Base-by-base conservation (phyloP, 345 rosid species). In the Orychophragmus violaceus region DNA sequence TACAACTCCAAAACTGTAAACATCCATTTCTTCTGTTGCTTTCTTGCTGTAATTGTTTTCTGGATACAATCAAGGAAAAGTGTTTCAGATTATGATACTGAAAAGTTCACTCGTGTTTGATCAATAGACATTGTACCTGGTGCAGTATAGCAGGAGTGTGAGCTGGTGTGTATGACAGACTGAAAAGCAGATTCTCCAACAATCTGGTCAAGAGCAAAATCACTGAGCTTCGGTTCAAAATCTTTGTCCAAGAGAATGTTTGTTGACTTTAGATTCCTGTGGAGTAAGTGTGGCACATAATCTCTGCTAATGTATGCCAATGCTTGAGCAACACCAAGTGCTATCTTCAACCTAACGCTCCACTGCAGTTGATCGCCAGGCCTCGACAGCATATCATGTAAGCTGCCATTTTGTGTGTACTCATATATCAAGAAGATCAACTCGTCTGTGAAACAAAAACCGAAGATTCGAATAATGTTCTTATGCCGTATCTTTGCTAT, bases 1-100 rank as follows among this genome's bases (percentile, higher is more conserved):
- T 73, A 89, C 87, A 18, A 92, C 91, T 24, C 98, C 98, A 27
- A 80, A 89, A 81, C 96, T 82, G 83, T 93, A 89, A 33, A 88
- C 91, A 68, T 93, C 97, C 88, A 82, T 82, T 64, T 86, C 84
- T 69, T 87, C 95, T 0, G 87, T 87, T 50, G 95, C 85, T 77
- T 83, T 86, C 85, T 89, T 89, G 69, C 81, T 77, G 79, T 86
- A 84, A 60, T 79, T 82, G 53, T 63, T 69, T 75, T 89, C 96
- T 92, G 90, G 74, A 83, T 62, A 70, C 58, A 70, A 54, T 53
- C 54, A 70, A 8, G 52, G 44, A n/a, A 32, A 69, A 30, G 17
- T 1, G 12, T 19, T 72, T 24, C 65, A 27, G 28, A 28, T 22
- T 24, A 42, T n/a, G 13, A 58, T 36, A 48, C 61, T 17, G 3